These are phyloP conservation scores for Rhodomyrtus psidioides DNA, from an alignment of 441 rosid species.

Conservation along the genomic window DNA sequence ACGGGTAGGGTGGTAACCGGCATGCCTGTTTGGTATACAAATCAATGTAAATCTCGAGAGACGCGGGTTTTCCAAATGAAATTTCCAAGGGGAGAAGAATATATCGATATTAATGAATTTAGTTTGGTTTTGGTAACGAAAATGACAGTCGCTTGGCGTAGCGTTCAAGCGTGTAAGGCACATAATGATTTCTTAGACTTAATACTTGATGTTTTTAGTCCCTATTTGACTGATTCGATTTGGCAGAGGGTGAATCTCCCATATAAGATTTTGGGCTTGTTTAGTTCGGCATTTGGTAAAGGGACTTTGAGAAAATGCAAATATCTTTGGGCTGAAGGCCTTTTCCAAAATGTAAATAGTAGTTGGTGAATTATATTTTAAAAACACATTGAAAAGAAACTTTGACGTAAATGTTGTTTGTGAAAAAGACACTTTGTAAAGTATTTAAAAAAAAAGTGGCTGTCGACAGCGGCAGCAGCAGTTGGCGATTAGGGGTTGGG, in stretches of 20 bases:
- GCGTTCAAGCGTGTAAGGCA: neutral
- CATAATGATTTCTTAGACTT: no score
- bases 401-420: no score
- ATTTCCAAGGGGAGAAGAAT: neutral
- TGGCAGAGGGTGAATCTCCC: neutral
- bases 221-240: neutral
- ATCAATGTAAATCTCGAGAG: neutral
- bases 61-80: neutral
- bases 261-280: neutral
- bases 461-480: no score
- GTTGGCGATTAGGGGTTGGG: no score
- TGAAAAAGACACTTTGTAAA: no score
- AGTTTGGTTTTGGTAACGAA: neutral
- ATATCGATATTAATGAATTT: neutral
- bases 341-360: no score
- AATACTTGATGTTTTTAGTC: neutral
- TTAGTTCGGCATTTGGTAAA: no score
- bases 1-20: conserved; percentile 1
- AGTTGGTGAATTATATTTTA: no score
- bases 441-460: no score
- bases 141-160: neutral
- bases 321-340: no score
- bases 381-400: no score
- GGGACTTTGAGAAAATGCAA: no score
- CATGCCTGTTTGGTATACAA: conserved; percentile 11